Base-by-base conservation (phyloP, 129 eudicot species). In the Arctium lappa region DNA sequence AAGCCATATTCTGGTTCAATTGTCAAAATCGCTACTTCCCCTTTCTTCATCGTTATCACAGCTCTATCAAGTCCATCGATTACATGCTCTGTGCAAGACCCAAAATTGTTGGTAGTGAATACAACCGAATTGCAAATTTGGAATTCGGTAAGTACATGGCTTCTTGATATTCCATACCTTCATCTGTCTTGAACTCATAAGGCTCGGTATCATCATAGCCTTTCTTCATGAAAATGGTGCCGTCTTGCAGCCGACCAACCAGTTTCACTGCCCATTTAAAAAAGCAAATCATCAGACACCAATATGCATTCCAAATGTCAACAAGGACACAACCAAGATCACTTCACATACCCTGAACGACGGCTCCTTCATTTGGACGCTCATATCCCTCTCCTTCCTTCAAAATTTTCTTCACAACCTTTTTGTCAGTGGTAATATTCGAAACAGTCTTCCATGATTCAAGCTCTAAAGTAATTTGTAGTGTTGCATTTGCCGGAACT, bases 321-420 rank as follows among this genome's bases (percentile, higher is more conserved):
- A 22, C 22, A 29, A 11, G 32, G 15, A 10, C 31, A 39, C 50
- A 6, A 8, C 18, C 15, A 1, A n/a, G 9, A 9, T 53, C 18
- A 33, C 0, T 13, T 15, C 2, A 69, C 92, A 33, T 31, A 91
- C 95, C 85, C 72, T 89, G 92, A 13, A 96, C 99, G 31, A 89
- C 80, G 77, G 97, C 91, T 81, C 98, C 97, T 80, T 91, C 98
- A 56, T 93, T 96, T 0, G 99, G 99, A 5, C 82, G 82, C 36
- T 96, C 99, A 72, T 91, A 93, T 50, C 98, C 98, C 33, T 93
- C 99, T 53, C 99, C 99, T 77, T 91, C 99, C 80, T 89, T 96
- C 78, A 93, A 39, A 0, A 86, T 89, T 83, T 93, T 96, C 90
- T 96, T 96, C 29, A 93, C 65, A 62, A 96, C 92, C 86, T 93